Evolutionary conservation across 225 moss, liverwort and hornwort species (phyloP).

Genomic region (Pleurozium schreberi): DNA sequence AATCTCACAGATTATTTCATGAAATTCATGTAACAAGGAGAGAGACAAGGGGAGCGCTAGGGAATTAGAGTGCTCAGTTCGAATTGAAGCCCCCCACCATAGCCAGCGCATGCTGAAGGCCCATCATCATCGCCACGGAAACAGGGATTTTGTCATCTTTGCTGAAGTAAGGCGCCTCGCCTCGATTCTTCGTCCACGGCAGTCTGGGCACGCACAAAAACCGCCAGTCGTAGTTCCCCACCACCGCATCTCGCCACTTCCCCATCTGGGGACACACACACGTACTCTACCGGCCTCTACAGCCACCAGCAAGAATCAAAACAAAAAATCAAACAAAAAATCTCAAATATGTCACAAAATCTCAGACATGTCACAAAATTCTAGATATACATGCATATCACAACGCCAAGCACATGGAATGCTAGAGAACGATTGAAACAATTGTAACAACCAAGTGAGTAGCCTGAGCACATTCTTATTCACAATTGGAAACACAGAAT

Average conservation of each 20-base stretch:
- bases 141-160: constrained; percentile 47
- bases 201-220: constrained; percentile 30
- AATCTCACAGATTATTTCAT: background rate
- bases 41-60: background rate
- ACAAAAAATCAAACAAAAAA: background rate
- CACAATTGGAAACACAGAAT: background rate
- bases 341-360: background rate
- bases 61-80: background rate
- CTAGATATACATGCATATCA: background rate
- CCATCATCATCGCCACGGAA: constrained; percentile 43
- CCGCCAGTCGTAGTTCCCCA: constrained; percentile 58
- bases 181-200: constrained; percentile 29
- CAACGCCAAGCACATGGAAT: background rate
- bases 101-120: constrained; percentile 60
- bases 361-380: background rate
- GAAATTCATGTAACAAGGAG: background rate
- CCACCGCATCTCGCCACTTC: constrained; percentile 3
- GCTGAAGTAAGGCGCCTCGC: constrained; percentile 31
- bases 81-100: constrained; percentile 30
- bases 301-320: background rate
- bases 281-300: background rate
- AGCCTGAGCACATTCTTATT: too few species aligned
- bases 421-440: background rate
- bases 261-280: background rate
- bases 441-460: background rate